These are phyloP conservation scores for Moringa oleifera DNA, from an alignment of 345 rosid genomes.

Conservation along the genomic window DNA sequence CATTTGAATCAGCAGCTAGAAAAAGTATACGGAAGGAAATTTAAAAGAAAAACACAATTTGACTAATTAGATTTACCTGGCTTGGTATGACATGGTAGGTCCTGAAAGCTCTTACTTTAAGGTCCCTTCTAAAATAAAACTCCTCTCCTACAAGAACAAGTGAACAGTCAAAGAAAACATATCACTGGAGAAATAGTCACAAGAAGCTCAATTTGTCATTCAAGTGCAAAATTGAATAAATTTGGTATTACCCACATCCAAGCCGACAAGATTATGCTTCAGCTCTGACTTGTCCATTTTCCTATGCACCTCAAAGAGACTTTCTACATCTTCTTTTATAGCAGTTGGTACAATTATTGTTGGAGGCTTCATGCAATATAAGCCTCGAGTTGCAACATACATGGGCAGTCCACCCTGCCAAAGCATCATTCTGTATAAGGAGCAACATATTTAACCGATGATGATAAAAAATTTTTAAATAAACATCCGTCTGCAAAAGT, in stretches of 20 bases:
- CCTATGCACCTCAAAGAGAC: conserved; percentile 75
- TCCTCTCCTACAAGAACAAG: conserved; percentile 67
- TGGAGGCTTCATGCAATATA: conserved; percentile 80
- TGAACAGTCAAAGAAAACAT: conserved; percentile 1
- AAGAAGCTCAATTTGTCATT: neutral
- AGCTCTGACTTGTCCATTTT: conserved; percentile 80
- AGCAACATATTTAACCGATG: neutral
- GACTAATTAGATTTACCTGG: conserved; percentile 45
- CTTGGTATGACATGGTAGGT: conserved; percentile 84
- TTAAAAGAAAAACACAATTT: neutral
- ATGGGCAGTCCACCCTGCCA: conserved; percentile 87
- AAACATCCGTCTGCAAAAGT: neutral
- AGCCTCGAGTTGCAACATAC: conserved; percentile 91
- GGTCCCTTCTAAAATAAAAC: conserved; percentile 65
- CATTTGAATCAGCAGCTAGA: conserved; percentile 1
- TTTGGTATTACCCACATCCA: conserved; percentile 68
- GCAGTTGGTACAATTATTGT: conserved; percentile 67
- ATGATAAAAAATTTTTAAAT: neutral
- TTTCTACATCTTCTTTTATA: conserved; percentile 63
- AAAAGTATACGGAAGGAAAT: conserved; percentile 2
- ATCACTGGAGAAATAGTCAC: neutral
- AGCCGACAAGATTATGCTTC: conserved; percentile 59
- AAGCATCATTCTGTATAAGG: neutral
- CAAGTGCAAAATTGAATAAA: conserved; percentile 2
- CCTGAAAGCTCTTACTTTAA: conserved; percentile 88